phyloP scores from a whole-genome alignment of 2,329 filamentous ascomycete species.

The Calonectria montana region DNA sequence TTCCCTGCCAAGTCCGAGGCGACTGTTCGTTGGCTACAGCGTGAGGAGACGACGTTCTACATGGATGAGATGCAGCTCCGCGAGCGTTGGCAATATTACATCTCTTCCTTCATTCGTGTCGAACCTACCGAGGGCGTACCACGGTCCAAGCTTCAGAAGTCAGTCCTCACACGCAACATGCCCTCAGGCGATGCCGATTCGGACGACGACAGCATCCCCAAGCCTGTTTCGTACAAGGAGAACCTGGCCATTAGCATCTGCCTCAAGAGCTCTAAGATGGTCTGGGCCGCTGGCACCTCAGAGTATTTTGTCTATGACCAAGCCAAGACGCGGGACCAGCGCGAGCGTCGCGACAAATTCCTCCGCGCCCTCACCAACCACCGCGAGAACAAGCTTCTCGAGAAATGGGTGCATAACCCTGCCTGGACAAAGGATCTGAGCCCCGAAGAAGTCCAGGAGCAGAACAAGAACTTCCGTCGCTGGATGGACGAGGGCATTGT shows the following conservation, averaged over 20 bases:
- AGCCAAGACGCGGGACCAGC: constrained; percentile 74
- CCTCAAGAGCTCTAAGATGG: constrained; percentile 81
- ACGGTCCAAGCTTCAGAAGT: constrained; percentile 72
- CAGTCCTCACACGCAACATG: constrained; percentile 78
- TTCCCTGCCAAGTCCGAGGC: constrained; percentile 76
- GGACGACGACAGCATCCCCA: constrained; percentile 71
- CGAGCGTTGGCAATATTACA: constrained; percentile 93
- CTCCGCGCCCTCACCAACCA: constrained; percentile 68
- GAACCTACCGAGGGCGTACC: constrained; percentile 87
- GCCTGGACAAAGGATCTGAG: constrained; percentile 84
- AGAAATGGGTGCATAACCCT: constrained; percentile 86
- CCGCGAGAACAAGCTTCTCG: constrained; percentile 76
- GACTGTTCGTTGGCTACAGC: constrained; percentile 76
- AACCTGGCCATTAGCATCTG: constrained; percentile 79
- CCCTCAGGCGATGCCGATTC: constrained; percentile 71
- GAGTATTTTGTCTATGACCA: constrained; percentile 81
- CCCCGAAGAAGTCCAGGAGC: constrained; percentile 80
- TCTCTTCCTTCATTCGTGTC: constrained; percentile 88
- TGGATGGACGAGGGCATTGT: constrained; percentile 64
- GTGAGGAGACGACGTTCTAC: constrained; percentile 82
- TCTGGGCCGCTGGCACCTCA: constrained; percentile 77
- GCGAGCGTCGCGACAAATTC: constrained; percentile 59
- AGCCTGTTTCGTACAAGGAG: constrained; percentile 72
- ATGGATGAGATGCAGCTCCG: constrained; percentile 87
- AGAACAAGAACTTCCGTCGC: constrained; percentile 72